Evolutionary conservation across 225 moss, liverwort and hornwort genomes (phyloP).

Genomic region (Climacium dendroides): DNA sequence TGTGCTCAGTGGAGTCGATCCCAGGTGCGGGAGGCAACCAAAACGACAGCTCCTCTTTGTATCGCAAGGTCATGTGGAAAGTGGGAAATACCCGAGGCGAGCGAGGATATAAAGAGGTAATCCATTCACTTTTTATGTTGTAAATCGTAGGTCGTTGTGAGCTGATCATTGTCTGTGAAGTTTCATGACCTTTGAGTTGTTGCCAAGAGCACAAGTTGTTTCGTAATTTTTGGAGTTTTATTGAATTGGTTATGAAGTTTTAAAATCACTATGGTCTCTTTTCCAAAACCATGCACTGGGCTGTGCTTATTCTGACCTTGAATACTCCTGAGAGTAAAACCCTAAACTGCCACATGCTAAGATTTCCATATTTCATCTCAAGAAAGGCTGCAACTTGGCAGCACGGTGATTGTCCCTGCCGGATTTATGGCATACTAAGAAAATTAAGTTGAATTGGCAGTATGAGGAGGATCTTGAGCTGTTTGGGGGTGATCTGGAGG

Average conservation of each 20-base stretch:
- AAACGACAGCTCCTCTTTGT: conserved; percentile 16
- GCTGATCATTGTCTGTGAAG: neutral
- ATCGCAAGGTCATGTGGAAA: conserved; percentile 67
- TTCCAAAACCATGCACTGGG: neutral
- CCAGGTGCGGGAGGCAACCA: conserved; percentile 31
- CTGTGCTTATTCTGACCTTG: neutral
- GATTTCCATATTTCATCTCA: neutral
- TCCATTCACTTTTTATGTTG: neutral
- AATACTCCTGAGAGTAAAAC: neutral
- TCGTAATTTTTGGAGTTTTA: neutral
- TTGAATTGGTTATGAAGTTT: neutral
- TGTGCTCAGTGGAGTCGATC: conserved; percentile 54
- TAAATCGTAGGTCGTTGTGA: neutral
- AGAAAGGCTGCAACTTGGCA: neutral
- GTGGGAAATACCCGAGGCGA: conserved; percentile 43
- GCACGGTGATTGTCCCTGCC: neutral
- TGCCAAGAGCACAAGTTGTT: neutral
- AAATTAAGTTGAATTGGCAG: conserved; percentile 19
- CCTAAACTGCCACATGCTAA: no score
- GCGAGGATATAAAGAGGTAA: conserved; percentile 32
- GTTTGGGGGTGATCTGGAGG: conserved; percentile 15
- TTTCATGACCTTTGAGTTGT: neutral
- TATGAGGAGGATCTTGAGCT: conserved; percentile 20
- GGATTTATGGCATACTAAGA: neutral
- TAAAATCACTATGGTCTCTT: neutral